Percentiles rank a stretch among this genome's conserved stretches.
These are phyloP conservation scores for Epichloe gansuensis DNA, from an alignment of 2,329 filamentous ascomycete species.

Conservation along the genomic window DNA sequence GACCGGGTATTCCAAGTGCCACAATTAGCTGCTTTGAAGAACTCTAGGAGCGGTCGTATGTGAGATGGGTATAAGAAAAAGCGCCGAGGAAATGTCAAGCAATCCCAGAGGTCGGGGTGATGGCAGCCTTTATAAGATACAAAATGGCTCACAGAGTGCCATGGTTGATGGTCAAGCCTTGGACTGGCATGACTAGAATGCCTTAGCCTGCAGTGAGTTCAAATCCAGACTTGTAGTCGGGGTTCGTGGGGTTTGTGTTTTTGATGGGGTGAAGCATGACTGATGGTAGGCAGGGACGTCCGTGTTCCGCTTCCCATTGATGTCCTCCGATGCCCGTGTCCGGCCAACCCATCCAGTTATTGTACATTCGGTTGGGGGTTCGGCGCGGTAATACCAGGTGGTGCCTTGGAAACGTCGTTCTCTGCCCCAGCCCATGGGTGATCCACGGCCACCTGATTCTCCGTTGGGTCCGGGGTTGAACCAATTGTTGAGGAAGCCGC, in stretches of 20 bases:
- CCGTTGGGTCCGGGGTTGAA: slow-evolving; percentile 48
- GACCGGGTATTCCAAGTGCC: neutral
- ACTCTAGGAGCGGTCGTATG: too few species aligned
- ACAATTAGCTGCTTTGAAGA: too few species aligned
- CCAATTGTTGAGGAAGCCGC: slow-evolving; percentile 40
- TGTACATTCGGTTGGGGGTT: slow-evolving; percentile 44
- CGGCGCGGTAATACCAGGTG: slow-evolving; percentile 50
- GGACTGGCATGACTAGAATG: neutral
- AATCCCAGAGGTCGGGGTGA: neutral
- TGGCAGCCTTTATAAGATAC: neutral
- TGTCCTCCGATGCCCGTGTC: slow-evolving; percentile 42
- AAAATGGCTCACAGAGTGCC: neutral
- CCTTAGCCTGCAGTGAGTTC: slow-evolving; percentile 26
- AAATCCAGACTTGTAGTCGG: slow-evolving; percentile 27
- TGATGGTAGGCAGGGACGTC: slow-evolving; percentile 45
- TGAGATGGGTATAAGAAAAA: neutral
- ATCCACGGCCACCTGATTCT: slow-evolving; percentile 40
- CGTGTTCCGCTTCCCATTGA: slow-evolving; percentile 43
- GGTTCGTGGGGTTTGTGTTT: slow-evolving; percentile 38
- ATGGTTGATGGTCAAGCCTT: neutral
- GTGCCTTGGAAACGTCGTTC: slow-evolving; percentile 45
- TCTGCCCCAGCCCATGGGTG: slow-evolving; percentile 46
- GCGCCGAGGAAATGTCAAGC: neutral
- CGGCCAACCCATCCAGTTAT: slow-evolving; percentile 51
- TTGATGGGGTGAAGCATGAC: slow-evolving; percentile 50